These are phyloP conservation scores for Coemansia sp. DNA, from an alignment of 192 early-diverging fungal species.

Conservation along the genomic window DNA sequence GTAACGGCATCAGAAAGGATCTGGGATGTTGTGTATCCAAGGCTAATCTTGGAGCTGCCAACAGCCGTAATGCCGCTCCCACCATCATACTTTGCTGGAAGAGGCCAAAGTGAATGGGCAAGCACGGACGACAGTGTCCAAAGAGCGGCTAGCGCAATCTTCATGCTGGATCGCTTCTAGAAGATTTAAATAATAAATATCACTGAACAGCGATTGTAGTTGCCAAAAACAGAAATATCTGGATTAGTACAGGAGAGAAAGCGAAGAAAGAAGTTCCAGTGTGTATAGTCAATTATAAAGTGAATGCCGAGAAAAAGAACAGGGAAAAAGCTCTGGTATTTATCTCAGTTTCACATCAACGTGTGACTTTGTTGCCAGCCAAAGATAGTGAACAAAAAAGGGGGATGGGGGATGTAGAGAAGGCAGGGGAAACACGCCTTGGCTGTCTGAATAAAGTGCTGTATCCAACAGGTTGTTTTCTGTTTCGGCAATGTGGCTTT, in stretches of 20 bases:
- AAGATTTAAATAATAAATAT: neutral
- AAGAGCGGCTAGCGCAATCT: slow-evolving; percentile 15
- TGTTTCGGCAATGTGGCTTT: neutral
- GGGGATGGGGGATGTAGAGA: neutral
- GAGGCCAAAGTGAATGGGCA: slow-evolving; percentile 48
- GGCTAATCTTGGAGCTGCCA: slow-evolving; percentile 24
- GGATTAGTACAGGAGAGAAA: neutral
- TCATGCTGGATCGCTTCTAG: slow-evolving; percentile 4
- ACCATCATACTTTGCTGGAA: slow-evolving; percentile 23
- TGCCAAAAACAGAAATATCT: neutral
- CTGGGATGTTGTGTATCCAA: slow-evolving; percentile 50
- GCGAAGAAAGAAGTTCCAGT: neutral
- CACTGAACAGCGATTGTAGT: neutral
- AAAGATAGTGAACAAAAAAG: neutral
- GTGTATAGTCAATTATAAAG: neutral
- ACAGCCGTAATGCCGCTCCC: slow-evolving; percentile 51
- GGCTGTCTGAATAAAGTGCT: neutral
- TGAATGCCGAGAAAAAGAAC: neutral
- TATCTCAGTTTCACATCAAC: neutral
- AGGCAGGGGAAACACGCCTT: neutral
- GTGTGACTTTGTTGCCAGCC: neutral
- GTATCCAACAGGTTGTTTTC: neutral
- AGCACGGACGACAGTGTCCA: slow-evolving; percentile 24
- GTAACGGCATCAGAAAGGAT: slow-evolving; percentile 52
- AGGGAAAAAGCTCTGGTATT: neutral